Conservation (phyloP, 2,329 filamentous ascomycete species). For the Cladosporium sp. region DNA sequence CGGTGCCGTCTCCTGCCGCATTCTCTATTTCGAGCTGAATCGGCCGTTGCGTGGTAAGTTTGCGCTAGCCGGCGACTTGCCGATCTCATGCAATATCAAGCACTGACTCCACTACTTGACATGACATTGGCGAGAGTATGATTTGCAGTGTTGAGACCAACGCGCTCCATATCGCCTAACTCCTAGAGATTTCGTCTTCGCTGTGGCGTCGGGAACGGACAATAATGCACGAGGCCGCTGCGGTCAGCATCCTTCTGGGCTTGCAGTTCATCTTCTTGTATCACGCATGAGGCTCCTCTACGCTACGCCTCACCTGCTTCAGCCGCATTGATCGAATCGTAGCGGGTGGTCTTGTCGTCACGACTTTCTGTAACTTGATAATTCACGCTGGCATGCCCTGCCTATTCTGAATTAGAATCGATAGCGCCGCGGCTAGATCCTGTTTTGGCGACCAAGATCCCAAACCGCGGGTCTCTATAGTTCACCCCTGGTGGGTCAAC, state of each 20-base stretch:
- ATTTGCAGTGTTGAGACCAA: constrained; percentile 7
- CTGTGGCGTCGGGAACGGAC: constrained; percentile 1
- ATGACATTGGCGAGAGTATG: constrained; percentile 7
- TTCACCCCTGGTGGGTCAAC: constrained; percentile 15
- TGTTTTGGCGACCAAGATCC: not conserved
- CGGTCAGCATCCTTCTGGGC: constrained; percentile 6
- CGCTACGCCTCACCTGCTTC: not conserved
- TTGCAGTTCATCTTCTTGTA: constrained; percentile 5
- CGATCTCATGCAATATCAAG: constrained; percentile 18
- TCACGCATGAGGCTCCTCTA: not conserved
- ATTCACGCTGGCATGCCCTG: not conserved
- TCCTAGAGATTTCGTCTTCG: not conserved
- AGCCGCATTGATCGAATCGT: constrained; percentile 6
- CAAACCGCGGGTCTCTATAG: constrained; percentile 11
- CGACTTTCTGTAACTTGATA: not conserved
- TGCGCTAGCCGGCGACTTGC: constrained; percentile 1
- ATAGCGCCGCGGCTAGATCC: constrained; percentile 10
- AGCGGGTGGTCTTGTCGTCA: constrained; percentile 9
- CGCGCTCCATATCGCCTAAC: not conserved
- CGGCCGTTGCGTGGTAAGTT: constrained; percentile 1
- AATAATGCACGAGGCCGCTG: constrained; percentile 4
- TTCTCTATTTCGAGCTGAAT: constrained; percentile 10
- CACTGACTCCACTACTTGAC: constrained; percentile 8
- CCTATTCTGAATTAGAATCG: constrained; percentile 10
- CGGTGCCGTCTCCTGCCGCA: constrained; percentile 2